These are phyloP conservation scores for Pulveroboletus sp. DNA, from an alignment of 768 basidiomycete genomes.

Conservation along the genomic window DNA sequence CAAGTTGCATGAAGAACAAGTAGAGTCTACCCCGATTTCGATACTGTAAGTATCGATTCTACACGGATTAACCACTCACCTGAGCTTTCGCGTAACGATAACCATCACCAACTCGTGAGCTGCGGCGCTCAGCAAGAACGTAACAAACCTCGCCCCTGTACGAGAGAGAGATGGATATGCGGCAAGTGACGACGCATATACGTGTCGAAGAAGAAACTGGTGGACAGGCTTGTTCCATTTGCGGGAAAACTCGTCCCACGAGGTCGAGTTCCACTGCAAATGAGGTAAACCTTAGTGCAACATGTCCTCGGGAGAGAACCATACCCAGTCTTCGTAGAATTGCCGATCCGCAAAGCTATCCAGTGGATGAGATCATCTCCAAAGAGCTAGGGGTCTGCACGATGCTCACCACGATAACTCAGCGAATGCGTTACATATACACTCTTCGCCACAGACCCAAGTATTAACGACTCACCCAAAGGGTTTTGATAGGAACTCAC, in stretches of 20 bases:
- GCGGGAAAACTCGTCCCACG: conserved; percentile 95
- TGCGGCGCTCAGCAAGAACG: conserved; percentile 85
- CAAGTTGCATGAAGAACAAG: conserved; percentile 77
- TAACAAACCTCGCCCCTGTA: conserved; percentile 82
- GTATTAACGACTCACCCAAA: conserved; percentile 1
- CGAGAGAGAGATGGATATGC: conserved; percentile 66
- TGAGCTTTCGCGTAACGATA: conserved; percentile 87
- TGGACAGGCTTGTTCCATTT: conserved; percentile 99
- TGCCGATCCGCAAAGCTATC: conserved; percentile 90
- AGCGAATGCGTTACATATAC: conserved; percentile 94
- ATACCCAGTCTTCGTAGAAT: conserved; percentile 96
- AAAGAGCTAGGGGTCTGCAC: neutral
- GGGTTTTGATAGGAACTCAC: conserved; percentile 31
- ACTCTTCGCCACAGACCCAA: conserved; percentile 47
- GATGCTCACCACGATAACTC: conserved; percentile 76
- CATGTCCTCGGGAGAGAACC: neutral
- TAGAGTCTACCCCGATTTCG: conserved; percentile 55
- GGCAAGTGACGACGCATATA: conserved; percentile 85
- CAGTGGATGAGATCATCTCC: conserved; percentile 1
- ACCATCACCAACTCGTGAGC: conserved; percentile 97
- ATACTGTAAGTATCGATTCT: neutral
- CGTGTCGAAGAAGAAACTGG: conserved; percentile 88
- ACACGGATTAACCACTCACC: conserved; percentile 40
- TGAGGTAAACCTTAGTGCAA: neutral
- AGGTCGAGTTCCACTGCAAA: conserved; percentile 89